Conservation (phyloP, 2,329 filamentous ascomycete species). For the Cytospora schulzeri region DNA sequence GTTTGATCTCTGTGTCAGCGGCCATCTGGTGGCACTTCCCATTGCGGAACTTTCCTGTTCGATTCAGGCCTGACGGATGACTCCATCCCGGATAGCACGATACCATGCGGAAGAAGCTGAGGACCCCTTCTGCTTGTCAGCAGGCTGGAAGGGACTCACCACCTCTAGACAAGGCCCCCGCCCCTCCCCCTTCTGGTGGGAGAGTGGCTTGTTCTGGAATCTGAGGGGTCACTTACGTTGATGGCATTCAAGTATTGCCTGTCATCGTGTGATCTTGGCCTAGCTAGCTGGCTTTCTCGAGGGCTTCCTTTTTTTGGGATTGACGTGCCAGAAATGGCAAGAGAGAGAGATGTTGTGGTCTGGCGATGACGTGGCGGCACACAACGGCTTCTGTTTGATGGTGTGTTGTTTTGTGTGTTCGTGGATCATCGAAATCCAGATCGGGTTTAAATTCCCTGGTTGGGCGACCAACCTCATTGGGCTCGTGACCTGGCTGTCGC, state of each 20-base stretch:
- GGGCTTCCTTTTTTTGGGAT: not conserved
- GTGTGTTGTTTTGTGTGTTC: not conserved
- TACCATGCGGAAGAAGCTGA: not conserved
- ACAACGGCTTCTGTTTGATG: not conserved
- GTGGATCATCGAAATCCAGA: conserved; percentile 9
- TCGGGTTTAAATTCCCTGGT: conserved; percentile 24
- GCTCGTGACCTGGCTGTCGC: conserved; percentile 23
- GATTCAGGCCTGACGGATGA: not conserved
- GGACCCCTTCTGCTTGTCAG: conserved; percentile 10
- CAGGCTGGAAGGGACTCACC: not conserved
- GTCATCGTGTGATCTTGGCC: not conserved
- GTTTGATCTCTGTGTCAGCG: not conserved
- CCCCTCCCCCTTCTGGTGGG: not conserved
- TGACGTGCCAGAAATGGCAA: conserved; percentile 17
- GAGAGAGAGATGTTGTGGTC: not conserved
- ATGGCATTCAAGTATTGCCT: too few species aligned
- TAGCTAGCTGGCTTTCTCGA: not conserved
- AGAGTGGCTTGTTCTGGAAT: not conserved
- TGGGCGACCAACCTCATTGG: conserved; percentile 27
- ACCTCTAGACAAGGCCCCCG: not conserved
- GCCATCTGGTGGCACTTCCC: not conserved
- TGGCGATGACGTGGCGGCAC: conserved; percentile 7
- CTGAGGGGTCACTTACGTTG: too few species aligned
- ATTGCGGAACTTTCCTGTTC: not conserved
- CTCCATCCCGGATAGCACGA: not conserved